Conservation (phyloP, 345 rosid species). For the Cardamine chenopodiifolia region DNA sequence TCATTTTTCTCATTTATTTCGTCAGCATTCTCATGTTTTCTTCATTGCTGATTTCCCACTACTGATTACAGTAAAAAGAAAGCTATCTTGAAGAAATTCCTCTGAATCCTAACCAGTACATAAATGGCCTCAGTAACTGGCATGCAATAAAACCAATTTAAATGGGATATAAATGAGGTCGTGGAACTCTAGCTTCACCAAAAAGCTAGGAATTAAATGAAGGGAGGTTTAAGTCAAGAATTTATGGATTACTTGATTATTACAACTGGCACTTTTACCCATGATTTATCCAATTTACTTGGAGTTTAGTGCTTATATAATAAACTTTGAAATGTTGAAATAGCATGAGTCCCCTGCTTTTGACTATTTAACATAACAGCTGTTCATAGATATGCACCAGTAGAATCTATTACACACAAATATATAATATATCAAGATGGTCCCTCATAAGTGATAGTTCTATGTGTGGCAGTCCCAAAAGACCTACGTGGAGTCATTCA, state of each 20-base stretch:
- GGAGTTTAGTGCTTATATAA: conserved; percentile 17
- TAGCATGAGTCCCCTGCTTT: conserved; percentile 9
- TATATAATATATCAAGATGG: not conserved
- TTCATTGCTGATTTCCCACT: not conserved
- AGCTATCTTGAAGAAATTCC: not conserved
- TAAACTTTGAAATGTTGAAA: conserved; percentile 15
- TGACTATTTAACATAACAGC: conserved; percentile 24
- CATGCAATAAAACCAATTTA: not conserved
- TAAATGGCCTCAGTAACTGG: not conserved
- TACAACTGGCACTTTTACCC: conserved; percentile 30
- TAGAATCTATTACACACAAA: conserved; percentile 8
- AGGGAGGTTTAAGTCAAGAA: conserved; percentile 11
- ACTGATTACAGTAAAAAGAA: not conserved
- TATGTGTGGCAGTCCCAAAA: conserved; percentile 1
- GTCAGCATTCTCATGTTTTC: not conserved
- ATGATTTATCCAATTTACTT: conserved; percentile 16
- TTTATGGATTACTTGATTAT: conserved; percentile 18
- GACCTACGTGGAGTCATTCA: conserved; percentile 2
- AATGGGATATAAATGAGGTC: not conserved
- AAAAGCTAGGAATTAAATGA: conserved; percentile 27
- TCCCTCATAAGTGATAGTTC: conserved; percentile 20
- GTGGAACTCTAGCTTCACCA: conserved; percentile 7
- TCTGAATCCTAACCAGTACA: not conserved
- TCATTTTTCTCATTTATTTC: not conserved
- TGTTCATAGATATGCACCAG: conserved; percentile 23